phyloP scores from a whole-genome alignment of 2,329 filamentous ascomycete genomes.

The Lachnellula suecica region DNA sequence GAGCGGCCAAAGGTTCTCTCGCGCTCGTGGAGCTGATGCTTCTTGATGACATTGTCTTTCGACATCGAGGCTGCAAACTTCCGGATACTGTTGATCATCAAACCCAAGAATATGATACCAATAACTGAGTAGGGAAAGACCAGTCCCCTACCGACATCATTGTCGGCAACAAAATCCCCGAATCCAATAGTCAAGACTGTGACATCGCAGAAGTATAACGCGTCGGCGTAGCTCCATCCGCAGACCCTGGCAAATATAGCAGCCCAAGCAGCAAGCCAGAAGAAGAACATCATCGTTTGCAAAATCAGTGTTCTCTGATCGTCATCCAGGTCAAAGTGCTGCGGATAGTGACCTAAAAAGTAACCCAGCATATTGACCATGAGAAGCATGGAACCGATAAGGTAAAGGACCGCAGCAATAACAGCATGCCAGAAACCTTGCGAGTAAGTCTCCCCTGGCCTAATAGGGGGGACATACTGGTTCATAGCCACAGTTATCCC shows the following conservation, averaged over 20 bases:
- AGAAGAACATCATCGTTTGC: constrained; percentile 69
- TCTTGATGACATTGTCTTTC: constrained; percentile 59
- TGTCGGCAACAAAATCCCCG: constrained; percentile 58
- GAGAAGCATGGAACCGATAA: constrained; percentile 59
- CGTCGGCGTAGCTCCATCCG: constrained; percentile 58
- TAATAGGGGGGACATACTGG: constrained; percentile 47
- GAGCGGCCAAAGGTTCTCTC: constrained; percentile 53
- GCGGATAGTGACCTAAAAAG: constrained; percentile 66
- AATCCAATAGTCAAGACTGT: constrained; percentile 62
- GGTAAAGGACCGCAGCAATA: constrained; percentile 61
- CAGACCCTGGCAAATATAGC: constrained; percentile 59
- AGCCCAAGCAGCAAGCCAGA: constrained; percentile 66
- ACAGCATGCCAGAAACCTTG: constrained; percentile 72
- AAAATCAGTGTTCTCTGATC: constrained; percentile 68
- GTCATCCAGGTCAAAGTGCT: constrained; percentile 64
- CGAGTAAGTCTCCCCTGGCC: constrained; percentile 52
- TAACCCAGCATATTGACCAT: constrained; percentile 72
- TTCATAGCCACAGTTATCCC: constrained; percentile 58
- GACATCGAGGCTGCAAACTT: constrained; percentile 60
- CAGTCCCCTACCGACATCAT: constrained; percentile 53
- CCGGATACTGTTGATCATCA: constrained; percentile 65
- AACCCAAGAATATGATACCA: constrained; percentile 67
- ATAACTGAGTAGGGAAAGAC: constrained; percentile 67
- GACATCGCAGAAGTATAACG: constrained; percentile 60
- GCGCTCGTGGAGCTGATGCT: constrained; percentile 55